A percentile compares a stretch with the other conserved stretches of the same genome.
Evolutionary conservation across 345 rosid species (phyloP).

Genomic region (Melaleuca quinquenervia): DNA sequence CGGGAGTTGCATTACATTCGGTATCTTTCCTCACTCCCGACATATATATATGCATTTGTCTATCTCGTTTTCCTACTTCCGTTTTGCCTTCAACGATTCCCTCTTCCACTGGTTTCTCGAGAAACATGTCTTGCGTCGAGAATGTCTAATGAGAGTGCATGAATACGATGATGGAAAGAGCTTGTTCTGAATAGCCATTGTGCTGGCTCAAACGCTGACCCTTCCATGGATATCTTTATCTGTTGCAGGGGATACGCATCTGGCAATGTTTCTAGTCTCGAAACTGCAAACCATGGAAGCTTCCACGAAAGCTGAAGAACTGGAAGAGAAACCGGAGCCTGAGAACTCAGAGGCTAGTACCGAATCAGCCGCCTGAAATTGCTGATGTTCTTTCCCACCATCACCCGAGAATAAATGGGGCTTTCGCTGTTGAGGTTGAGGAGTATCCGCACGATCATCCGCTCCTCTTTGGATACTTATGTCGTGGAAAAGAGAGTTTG

Average conservation of each 20-base stretch:
- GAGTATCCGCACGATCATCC: neutral
- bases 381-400: neutral
- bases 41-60: neutral
- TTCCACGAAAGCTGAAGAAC: conserved; percentile 11
- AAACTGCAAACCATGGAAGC: conserved; percentile 38
- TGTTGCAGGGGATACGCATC: conserved; percentile 53
- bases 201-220: neutral
- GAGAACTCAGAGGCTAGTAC: neutral
- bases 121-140: neutral
- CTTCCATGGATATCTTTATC: neutral
- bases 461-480: neutral
- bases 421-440: neutral
- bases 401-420: neutral
- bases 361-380: neutral
- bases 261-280: conserved; percentile 63
- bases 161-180: neutral
- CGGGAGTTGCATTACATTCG: conserved; percentile 58
- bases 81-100: neutral
- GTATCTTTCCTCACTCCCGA: conserved; percentile 13
- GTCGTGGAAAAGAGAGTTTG: neutral
- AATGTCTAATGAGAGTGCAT: neutral
- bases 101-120: neutral
- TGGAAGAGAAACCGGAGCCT: conserved; percentile 14
- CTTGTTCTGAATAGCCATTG: neutral
- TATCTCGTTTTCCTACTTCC: neutral